These are phyloP conservation scores for Begonia peltatifolia DNA, from an alignment of 306 rosid genomes.

Conservation along the genomic window DNA sequence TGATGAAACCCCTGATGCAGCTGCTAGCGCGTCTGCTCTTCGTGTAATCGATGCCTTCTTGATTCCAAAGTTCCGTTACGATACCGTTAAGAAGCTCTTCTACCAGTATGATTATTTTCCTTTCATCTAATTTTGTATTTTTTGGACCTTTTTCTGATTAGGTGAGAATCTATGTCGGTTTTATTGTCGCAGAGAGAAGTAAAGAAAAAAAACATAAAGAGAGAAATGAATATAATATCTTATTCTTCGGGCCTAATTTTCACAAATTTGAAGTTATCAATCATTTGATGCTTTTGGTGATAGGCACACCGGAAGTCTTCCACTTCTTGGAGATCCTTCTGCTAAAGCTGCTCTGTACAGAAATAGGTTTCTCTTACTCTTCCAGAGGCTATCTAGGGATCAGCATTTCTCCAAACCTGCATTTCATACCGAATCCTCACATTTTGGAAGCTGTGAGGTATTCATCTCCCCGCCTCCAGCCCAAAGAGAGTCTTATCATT, in stretches of 20 bases:
- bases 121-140: background rate
- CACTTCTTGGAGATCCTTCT: slow-evolving; percentile 69
- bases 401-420: slow-evolving; percentile 74
- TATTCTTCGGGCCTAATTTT: background rate
- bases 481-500: too few relatives aligned
- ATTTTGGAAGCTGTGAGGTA: slow-evolving; percentile 83
- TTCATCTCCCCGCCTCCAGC: too few relatives aligned
- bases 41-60: slow-evolving; percentile 43
- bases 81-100: slow-evolving; percentile 56
- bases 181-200: too few relatives aligned
- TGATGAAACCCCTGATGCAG: slow-evolving; percentile 12
- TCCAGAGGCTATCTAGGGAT: slow-evolving; percentile 78
- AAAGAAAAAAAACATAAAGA: too few relatives aligned
- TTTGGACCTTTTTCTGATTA: too few relatives aligned
- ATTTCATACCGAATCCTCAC: slow-evolving; percentile 48
- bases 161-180: too few relatives aligned
- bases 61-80: slow-evolving; percentile 46
- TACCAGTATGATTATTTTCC: slow-evolving; percentile 27
- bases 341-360: slow-evolving; percentile 54
- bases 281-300: slow-evolving; percentile 6
- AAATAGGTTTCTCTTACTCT: slow-evolving; percentile 64
- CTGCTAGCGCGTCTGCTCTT: slow-evolving; percentile 15
- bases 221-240: background rate
- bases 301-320: slow-evolving; percentile 47
- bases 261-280: background rate